Conservation (phyloP, 805 yeast species). For the Cyberlindnera subsufficiens region DNA sequence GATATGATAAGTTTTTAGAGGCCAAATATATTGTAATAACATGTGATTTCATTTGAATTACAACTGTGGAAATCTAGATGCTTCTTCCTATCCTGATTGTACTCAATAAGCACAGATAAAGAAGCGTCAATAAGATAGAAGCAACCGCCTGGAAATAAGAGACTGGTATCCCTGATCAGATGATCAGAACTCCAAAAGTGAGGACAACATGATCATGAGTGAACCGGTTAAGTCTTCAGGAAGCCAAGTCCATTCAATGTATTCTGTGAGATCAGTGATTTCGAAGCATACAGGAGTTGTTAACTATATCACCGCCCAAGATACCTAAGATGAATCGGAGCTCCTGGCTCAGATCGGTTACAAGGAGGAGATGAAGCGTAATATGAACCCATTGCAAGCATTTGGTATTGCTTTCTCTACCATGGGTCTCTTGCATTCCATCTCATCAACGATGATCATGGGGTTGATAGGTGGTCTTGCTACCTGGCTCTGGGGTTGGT, state of each 20-base stretch:
- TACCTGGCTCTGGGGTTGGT: constrained; percentile 66
- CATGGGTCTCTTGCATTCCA: constrained; percentile 58
- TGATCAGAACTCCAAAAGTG: no score
- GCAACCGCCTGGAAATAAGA: no score
- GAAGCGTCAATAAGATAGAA: no score
- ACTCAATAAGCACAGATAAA: no score
- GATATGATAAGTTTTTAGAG: no score
- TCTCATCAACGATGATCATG: constrained; percentile 42
- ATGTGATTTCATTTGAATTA: no score
- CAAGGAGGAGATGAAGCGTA: constrained; percentile 56
- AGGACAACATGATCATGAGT: no score
- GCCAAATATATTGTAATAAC: no score
- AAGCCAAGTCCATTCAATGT: no score
- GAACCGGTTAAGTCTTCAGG: neutral
- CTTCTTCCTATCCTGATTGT: no score
- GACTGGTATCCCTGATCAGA: no score
- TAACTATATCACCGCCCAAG: constrained; percentile 16
- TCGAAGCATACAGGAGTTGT: constrained; percentile 7
- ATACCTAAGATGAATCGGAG: constrained; percentile 5
- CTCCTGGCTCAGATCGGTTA: constrained; percentile 42
- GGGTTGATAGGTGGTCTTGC: constrained; percentile 52
- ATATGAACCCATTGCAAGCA: constrained; percentile 50
- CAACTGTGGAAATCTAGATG: no score
- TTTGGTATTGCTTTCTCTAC: constrained; percentile 63
- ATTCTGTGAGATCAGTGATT: constrained; percentile 1